Percentiles rank a stretch among this genome's conserved stretches.
Evolutionary conservation across 352 stramenopile genomes (phyloP).

Genomic region (Globisporangium parvum): DNA sequence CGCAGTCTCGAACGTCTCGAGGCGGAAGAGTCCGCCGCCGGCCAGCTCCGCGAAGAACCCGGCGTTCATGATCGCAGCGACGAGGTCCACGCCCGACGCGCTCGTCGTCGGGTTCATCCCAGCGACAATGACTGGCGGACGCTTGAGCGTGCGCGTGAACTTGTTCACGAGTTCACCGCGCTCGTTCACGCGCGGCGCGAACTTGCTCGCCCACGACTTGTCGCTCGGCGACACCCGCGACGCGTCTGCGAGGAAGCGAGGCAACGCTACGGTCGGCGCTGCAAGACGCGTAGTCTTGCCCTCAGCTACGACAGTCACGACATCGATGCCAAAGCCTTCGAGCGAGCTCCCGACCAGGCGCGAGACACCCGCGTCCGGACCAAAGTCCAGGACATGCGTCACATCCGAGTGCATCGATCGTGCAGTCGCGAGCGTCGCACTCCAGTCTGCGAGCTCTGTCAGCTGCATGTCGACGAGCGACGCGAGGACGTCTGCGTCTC

Average conservation of each 20-base stretch:
- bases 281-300: conserved; percentile 22
- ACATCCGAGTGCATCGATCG: conserved; percentile 25
- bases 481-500: conserved; percentile 31
- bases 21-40: conserved; percentile 59
- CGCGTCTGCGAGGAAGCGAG: conserved; percentile 32
- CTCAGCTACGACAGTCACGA: conserved; percentile 47
- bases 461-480: conserved; percentile 64
- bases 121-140: conserved; percentile 71
- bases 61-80: conserved; percentile 75
- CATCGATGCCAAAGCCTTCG: conserved; percentile 48
- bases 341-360: conserved; percentile 34
- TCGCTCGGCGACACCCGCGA: conserved; percentile 3
- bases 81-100: conserved; percentile 70
- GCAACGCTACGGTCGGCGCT: conserved; percentile 29
- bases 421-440: conserved; percentile 37
- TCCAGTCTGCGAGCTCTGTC: conserved; percentile 54
- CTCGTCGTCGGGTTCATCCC: conserved; percentile 87
- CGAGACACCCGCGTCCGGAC: conserved; percentile 47
- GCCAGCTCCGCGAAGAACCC: conserved; percentile 79
- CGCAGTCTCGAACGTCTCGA: conserved; percentile 61
- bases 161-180: conserved; percentile 58
- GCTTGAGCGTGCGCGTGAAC: conserved; percentile 71
- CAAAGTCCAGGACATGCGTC: conserved; percentile 78
- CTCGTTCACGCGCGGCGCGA: conserved; percentile 34
- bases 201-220: conserved; percentile 47